Conservation (phyloP, 2,329 filamentous ascomycete species). For the Fusarium secorum region DNA sequence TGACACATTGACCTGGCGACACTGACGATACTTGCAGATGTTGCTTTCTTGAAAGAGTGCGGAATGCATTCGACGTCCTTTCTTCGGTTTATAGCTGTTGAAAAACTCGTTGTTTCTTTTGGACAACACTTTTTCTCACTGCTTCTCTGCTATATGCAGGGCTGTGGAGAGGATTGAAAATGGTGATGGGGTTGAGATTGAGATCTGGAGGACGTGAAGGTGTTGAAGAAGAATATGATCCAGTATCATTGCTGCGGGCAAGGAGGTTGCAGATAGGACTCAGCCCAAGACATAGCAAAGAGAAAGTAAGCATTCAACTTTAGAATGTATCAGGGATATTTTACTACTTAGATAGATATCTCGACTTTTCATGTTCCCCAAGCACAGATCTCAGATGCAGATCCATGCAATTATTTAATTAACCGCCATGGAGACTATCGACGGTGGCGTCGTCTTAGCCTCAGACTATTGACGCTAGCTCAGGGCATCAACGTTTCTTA, state of each 20-base stretch:
- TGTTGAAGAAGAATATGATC: no score
- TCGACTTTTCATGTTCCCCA: fast-evolving
- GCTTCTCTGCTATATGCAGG: conserved; percentile 54
- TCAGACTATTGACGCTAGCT: background rate
- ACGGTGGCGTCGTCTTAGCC: background rate
- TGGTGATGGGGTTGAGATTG: background rate
- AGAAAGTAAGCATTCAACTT: background rate
- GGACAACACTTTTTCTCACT: conserved; percentile 59
- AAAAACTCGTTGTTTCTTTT: conserved; percentile 29
- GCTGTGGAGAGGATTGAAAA: conserved; percentile 57
- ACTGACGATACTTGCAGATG: conserved; percentile 3
- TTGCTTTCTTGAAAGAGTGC: background rate
- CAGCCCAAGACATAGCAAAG: background rate
- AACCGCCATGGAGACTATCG: background rate
- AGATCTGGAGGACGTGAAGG: background rate
- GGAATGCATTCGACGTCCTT: conserved; percentile 6
- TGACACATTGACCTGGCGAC: background rate
- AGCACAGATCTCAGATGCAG: background rate
- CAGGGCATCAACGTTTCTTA: background rate
- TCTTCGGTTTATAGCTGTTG: conserved; percentile 28
- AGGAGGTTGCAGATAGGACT: background rate
- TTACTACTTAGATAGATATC: background rate
- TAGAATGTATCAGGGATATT: background rate
- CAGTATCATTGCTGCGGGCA: background rate
- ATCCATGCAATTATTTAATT: background rate